Base-by-base conservation (phyloP, 1,284 basidiomycete species). In the Papiliotrema terrestris region DNA sequence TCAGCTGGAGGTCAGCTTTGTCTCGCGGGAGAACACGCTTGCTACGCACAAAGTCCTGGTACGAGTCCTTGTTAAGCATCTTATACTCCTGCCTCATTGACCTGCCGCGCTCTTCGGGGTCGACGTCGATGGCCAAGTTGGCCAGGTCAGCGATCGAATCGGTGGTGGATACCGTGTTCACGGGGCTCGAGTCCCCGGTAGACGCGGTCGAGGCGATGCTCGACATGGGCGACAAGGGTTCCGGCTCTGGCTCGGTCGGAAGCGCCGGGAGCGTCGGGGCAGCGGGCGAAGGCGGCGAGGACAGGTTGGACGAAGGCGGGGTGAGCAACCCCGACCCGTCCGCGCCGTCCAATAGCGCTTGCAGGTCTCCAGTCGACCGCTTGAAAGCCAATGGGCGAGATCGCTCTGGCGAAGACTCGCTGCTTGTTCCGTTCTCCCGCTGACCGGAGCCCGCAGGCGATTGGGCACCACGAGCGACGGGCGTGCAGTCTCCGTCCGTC, bases 41-140 rank as follows among this genome's bases (percentile, higher is more conserved):
- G 29, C 44, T 13, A 67, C 73, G 64, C 36, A 76, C 74, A 51
- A 77, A 75, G 52, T 75, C 73, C 51, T 75, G 72, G 49, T 74
- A 74, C 26, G 63, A 67, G 25, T 59, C 50, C 17, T 56, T 59
- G 45, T 54, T 62, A 20, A 71, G 55, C 46, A 59, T 53, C 51
- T 63, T 66, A 52, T 67, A 62, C 17, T 60, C 58, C 2, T 56
- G 61, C 2, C 62, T 60, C 15, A 59, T 47, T 9, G 55, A 60
- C 44, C 69, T 61, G 11, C 63, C 67, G 38, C 60, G 32, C 36
- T 59, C 54, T 45, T 54, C 55, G 4, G 57, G 58, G 35, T 69
- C 63, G 41, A 65, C 54, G 13, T 60, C 55, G 11, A 60, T 59
- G 3, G 46, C 51, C 25, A 64, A 55, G 26, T 60, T 46, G 39